Evolutionary conservation across 306 rosid species (phyloP).

Genomic region (Biancaea sappan): DNA sequence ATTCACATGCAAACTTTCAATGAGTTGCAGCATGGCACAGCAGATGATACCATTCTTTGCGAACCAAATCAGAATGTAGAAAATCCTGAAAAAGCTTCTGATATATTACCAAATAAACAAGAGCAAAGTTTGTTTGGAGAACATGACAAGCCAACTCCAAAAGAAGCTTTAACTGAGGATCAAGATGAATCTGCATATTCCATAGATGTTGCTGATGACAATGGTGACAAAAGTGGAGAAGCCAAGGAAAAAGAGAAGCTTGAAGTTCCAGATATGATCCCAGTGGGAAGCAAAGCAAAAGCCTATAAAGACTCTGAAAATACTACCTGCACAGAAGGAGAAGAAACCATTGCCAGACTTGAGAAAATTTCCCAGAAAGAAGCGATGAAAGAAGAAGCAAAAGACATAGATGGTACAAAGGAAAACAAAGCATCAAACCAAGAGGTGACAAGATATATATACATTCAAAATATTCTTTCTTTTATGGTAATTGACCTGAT

Average conservation of each 20-base stretch:
- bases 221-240: too few relatives aligned
- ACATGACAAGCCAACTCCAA: not conserved
- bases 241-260: too few relatives aligned
- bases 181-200: slow-evolving; percentile 14
- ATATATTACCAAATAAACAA: slow-evolving; percentile 12
- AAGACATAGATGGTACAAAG: not conserved
- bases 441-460: slow-evolving; percentile 35
- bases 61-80: slow-evolving; percentile 22
- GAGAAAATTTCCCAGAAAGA: slow-evolving; percentile 28
- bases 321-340: slow-evolving; percentile 14
- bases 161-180: slow-evolving; percentile 27
- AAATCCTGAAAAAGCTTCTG: not conserved
- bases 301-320: slow-evolving; percentile 5
- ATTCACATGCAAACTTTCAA: slow-evolving; percentile 35
- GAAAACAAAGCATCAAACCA: slow-evolving; percentile 15
- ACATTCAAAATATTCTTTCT: not conserved
- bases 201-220: slow-evolving; percentile 6
- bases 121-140: slow-evolving; percentile 31
- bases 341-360: slow-evolving; percentile 16
- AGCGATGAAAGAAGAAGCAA: slow-evolving; percentile 25
- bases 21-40: slow-evolving; percentile 13
- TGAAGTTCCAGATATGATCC: too few relatives aligned
- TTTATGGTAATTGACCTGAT: not conserved
- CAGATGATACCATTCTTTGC: slow-evolving; percentile 22
- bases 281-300: too few relatives aligned